phyloP scores from a whole-genome alignment of 495 filamentous ascomycete species.

The Saxophila tyrrhenica region DNA sequence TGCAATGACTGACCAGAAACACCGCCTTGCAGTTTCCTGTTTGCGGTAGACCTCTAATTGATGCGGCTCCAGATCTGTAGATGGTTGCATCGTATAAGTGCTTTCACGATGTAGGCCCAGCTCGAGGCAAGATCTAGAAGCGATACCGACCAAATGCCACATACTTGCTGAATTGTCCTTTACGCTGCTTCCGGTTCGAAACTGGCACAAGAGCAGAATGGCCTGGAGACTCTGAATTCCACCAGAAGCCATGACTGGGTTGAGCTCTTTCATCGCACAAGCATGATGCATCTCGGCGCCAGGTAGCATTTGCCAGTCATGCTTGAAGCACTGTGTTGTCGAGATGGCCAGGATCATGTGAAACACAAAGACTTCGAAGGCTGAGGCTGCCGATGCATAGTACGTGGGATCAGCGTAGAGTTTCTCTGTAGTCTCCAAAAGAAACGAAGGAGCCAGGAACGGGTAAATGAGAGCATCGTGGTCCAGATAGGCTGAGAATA shows the following conservation, averaged over 20 bases:
- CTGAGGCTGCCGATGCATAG: constrained; percentile 2
- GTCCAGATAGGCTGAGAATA: constrained; percentile 4
- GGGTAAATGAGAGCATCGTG: constrained; percentile 8
- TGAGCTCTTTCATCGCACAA: constrained; percentile 5
- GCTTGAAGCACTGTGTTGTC: constrained; percentile 1
- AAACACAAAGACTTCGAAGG: constrained; percentile 11
- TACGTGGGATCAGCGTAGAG: constrained; percentile 5
- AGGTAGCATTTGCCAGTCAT: constrained; percentile 4
- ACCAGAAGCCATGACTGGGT: constrained; percentile 1
- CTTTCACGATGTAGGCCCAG: constrained; percentile 11
- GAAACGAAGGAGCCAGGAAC: constrained; percentile 1
- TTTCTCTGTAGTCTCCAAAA: not conserved
- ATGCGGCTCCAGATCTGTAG: not conserved
- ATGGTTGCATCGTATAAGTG: not conserved
- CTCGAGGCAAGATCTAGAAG: constrained; percentile 5
- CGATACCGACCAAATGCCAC: constrained; percentile 15
- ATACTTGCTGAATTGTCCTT: constrained; percentile 9
- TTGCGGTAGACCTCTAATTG: not conserved
- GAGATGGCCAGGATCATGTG: constrained; percentile 14
- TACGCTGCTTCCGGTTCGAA: constrained; percentile 1
- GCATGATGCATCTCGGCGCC: not conserved
- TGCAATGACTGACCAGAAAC: constrained; percentile 9
- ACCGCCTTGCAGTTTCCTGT: constrained; percentile 5
- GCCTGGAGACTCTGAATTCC: constrained; percentile 8
- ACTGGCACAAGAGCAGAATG: constrained; percentile 8